Base-by-base conservation (phyloP, 495 filamentous ascomycete genomes). In the Daldinia caldariorum region DNA sequence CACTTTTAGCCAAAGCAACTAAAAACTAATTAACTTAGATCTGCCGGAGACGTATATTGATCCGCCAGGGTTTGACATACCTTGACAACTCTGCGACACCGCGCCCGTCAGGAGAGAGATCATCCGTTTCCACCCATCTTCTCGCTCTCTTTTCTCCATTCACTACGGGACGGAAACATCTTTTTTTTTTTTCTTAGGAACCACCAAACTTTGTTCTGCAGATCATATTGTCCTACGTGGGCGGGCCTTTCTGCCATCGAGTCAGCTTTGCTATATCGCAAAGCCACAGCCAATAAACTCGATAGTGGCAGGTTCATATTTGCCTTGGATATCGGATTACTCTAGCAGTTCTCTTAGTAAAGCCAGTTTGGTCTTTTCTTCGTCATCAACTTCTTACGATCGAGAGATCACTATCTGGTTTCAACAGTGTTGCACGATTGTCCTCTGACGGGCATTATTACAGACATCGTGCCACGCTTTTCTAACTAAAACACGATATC, bases 151-250 rank as follows among this genome's bases (percentile, higher is more conserved):
- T 51, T 55, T 53, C 51, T 50, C 60, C 34, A 41, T 68, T 43
- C 38, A 69, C 38, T 39, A 45, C 58, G 29, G 38, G 64, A 58
- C 63, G 56, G 70, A 75, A 75, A 75, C 70, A 67, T 67, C 61
- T 71, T 32, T 39, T 45, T 55, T 59, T 55, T n/a, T n/a, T 59
- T 49, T 58, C 38, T 26, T 45, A 41, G 51, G 55, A 63, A 66
- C 63, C 16, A 45, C 57, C 66, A 65, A 75, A 73, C 67, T 71
- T 73, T 75, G 73, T 75, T 73, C 73, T 67, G 73, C 56, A 73
- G 73, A 75, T 75, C 73, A 61, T 60, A 34, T 60, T 60, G 47
- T 62, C 60, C 58, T 56, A 62, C 73, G 61, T 69, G 57, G 70
- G 63, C 73, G 56, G 49, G 63, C 51, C 61, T 59, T 59, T 65